Base-by-base conservation (phyloP, 2,329 filamentous ascomycete species). In the Exophiala alcalophila region DNA sequence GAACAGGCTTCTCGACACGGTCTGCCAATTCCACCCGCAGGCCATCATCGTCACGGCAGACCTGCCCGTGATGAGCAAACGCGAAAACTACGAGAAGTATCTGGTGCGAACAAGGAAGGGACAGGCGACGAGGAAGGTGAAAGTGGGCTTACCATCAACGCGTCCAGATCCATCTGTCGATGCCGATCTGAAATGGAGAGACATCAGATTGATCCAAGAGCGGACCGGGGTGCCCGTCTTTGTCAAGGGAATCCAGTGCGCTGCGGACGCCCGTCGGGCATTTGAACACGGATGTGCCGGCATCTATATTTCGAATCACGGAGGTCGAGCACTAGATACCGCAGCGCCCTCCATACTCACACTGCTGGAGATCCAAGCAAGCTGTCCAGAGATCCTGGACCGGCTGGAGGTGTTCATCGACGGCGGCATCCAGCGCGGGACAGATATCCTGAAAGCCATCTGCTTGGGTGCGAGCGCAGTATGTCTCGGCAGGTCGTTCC, bases 351-450 rank as follows among this genome's bases (percentile, higher is more conserved):
- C 76, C 0, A 68, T 85, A 20, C 59, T 83, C 23, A 71, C 78
- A 0, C 58, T 85, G 3, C 61, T 85, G 1, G 81, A 86, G 62
- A 67, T 85, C 48, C 78, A 73, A 68, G 37, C 66, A 59, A 43
- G 64, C 72, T 1, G 73, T 74, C 45, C 63, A 65, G 19, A 63
- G 63, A 32, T 55, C 11, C 33, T 55, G 6, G 49, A 52, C 11
- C 33, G 50, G 14, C 65, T 78, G 53, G 72, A 78, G 45, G 62
- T 78, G 1, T 74, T 73, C 32, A 65, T 78, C 16, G 74, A 78
- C 42, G 72, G 74, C 21, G 75, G 74, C 1, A 70, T 78, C 38
- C 66, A 69, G 19, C 67, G 74, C 3, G 75, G 74, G 0, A 72
- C 71, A 0, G 75, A 78, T 48, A 70, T 78, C 4, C 64, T 78